Evolutionary conservation across 345 rosid genomes (phyloP).

Genomic region (Pistacia vera): DNA sequence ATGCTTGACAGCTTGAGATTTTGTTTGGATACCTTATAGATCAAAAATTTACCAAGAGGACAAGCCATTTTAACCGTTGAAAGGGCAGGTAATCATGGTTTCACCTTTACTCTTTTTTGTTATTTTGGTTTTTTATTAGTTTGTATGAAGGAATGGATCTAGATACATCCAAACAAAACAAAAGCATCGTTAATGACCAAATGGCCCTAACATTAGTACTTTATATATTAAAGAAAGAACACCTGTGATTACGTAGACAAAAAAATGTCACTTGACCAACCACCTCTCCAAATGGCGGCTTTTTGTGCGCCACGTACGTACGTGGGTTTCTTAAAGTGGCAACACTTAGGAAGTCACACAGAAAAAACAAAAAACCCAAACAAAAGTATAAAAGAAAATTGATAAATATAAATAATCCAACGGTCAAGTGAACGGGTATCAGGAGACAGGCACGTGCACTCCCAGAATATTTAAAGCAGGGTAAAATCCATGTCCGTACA

Average conservation of each 20-base stretch:
- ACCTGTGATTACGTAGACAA: background rate
- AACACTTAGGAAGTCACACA: background rate
- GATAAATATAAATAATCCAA: conserved; percentile 24
- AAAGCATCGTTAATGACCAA: background rate
- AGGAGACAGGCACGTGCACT: conserved; percentile 55
- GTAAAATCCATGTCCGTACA: conserved; percentile 46
- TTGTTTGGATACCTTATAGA: too few relatives aligned
- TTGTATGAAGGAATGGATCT: too few relatives aligned
- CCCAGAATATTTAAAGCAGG: background rate
- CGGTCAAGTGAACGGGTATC: conserved; percentile 53
- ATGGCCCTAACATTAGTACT: background rate
- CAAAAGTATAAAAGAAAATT: background rate
- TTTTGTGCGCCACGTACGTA: conserved; percentile 21
- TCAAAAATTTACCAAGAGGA: background rate
- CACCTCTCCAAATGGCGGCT: conserved; percentile 14
- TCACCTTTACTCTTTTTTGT: conserved; percentile 12
- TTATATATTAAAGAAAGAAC: background rate
- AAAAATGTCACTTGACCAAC: conserved; percentile 5
- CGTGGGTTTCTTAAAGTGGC: conserved; percentile 16
- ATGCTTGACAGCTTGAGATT: background rate
- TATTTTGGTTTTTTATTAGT: background rate
- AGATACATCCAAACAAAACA: background rate
- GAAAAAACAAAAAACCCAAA: background rate
- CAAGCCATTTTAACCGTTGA: conserved; percentile 23
- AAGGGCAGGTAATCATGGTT: background rate